Evolutionary conservation across 2,329 filamentous ascomycete genomes (phyloP), one percentile per base, ranked within the genome.

Genomic region (Exophiala viscosa): DNA sequence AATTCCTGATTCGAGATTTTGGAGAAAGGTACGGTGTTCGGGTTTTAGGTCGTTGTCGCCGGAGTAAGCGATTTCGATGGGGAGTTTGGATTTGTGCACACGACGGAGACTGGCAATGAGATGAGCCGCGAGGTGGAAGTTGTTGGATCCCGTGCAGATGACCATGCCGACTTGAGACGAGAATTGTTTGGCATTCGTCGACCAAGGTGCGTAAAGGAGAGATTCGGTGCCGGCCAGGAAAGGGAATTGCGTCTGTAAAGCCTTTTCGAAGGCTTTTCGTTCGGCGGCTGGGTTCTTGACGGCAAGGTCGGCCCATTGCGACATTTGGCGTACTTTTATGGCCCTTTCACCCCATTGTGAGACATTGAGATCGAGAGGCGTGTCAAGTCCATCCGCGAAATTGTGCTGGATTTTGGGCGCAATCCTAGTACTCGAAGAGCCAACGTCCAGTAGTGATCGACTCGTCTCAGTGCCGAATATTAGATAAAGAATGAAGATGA

Each of bases 41-140:
- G 39, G 20, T 13, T 8, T 13, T 7, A 59, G 54, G 41, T 60
- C 60, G 9, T 34, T 15, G 28, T 60, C 52, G 1, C 60, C 58
- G 3, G 52, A 50, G 38, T 60, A 62, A 3, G 60, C 56, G 15
- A 62, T 57, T 39, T 60, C 51, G 36, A 62, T 60, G 1, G 59
- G 57, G 3, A 61, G 46, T 15, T 35, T 39, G 14, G 48, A 58
- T 5, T 48, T 20, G 7, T 59, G 36, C 4, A 62, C 57, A 13
- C 49, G 41, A 6, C 59, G 57, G 13, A 61, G 52, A n/a, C 42
- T 50, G 14, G 28, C 50, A 15, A 62, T 58, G 17, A 61, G 49
- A 49, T 61, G 51, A 28, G 45, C 49, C 3, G 56, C 56, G 5
- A 36, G 34, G 34, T 36, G 34, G 34, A 36, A 36, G 10, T 36